Evolutionary conservation across 306 rosid species (phyloP).

Genomic region (Psophocarpus tetragonolobus): DNA sequence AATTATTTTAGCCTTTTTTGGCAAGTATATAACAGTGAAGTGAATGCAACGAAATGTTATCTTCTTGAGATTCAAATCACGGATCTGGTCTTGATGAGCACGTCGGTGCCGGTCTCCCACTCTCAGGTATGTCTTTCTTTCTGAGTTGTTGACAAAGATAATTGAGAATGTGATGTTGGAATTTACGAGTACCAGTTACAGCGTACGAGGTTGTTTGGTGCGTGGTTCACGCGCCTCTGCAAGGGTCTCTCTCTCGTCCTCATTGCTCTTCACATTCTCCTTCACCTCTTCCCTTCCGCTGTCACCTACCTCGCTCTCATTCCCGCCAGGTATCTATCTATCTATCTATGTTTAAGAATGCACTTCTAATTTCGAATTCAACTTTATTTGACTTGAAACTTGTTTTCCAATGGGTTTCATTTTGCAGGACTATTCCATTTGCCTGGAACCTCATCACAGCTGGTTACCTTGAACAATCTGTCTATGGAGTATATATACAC

Average conservation of each 20-base stretch:
- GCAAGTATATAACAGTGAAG: too few relatives aligned
- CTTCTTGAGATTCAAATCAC: neutral
- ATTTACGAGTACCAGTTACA: neutral
- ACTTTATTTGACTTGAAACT: neutral
- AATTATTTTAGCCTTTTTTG: too few relatives aligned
- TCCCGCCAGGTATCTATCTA: conserved; percentile 66
- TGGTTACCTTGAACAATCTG: conserved; percentile 79
- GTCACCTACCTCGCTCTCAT: conserved; percentile 77
- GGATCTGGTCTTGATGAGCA: neutral
- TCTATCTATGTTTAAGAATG: neutral
- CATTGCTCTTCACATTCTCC: conserved; percentile 63
- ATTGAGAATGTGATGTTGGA: neutral
- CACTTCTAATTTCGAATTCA: neutral
- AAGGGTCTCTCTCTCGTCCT: conserved; percentile 74
- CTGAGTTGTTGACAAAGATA: neutral
- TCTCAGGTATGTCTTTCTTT: neutral
- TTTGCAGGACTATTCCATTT: conserved; percentile 59
- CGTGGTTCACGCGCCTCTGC: conserved; percentile 72
- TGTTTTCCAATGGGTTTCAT: neutral
- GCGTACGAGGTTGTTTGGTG: neutral
- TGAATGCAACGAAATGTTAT: neutral
- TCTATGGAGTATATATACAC: conserved; percentile 62
- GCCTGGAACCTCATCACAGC: conserved; percentile 89
- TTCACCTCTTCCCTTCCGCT: conserved; percentile 66
- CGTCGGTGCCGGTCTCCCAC: neutral